Conservation (phyloP, 106 monocot species). For the Dioscorea alata region DNA sequence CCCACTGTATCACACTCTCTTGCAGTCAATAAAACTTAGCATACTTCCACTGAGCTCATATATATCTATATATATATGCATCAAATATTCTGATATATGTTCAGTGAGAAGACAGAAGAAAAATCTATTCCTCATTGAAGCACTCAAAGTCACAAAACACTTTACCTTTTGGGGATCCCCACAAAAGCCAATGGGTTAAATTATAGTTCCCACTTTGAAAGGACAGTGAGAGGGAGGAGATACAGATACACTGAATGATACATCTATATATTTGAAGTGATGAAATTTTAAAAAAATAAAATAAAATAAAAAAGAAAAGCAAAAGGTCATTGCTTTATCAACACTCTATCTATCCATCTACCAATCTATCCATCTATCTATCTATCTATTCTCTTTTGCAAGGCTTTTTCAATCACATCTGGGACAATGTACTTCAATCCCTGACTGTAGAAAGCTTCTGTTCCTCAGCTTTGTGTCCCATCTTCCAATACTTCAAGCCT, state of each 20-base stretch:
- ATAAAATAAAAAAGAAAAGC: background rate
- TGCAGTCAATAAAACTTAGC: no score
- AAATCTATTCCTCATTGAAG: no score
- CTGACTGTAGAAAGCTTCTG: constrained; percentile 25
- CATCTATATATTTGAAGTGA: background rate
- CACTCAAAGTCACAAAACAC: no score
- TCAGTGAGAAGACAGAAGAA: no score
- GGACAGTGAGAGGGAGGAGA: background rate
- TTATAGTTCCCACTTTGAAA: background rate
- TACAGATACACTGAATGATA: no score
- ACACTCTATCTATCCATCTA: background rate
- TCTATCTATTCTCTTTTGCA: background rate
- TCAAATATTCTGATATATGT: no score
- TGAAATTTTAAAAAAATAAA: background rate
- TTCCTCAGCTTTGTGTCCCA: constrained; percentile 65
- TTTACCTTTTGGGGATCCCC: no score
- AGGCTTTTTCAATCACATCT: constrained; percentile 1
- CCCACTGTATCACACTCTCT: no score
- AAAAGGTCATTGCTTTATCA: background rate
- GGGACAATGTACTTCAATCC: background rate
- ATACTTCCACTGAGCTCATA: no score
- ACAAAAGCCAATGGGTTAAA: background rate
- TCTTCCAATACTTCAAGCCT: constrained; percentile 31
- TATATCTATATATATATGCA: no score
- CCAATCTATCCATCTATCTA: no score